These are phyloP conservation scores for Moesziomyces antarcticus DNA, from an alignment of 1,284 basidiomycete species.

Conservation along the genomic window DNA sequence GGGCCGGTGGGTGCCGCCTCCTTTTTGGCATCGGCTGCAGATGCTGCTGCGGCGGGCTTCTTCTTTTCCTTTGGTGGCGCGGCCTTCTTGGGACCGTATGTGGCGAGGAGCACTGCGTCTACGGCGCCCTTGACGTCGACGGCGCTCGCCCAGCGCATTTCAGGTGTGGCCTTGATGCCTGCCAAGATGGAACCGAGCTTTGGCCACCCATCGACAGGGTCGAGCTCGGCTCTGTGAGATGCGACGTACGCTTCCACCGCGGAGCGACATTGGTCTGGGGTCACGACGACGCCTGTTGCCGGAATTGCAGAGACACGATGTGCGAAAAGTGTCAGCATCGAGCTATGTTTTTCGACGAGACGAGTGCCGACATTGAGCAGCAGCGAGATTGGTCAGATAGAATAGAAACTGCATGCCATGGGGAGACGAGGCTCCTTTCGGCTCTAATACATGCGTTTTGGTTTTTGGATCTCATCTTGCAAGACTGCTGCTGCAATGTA, in stretches of 20 bases:
- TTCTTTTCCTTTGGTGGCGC: conserved; percentile 73
- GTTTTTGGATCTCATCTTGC: conserved; percentile 52
- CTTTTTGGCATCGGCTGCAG: conserved; percentile 35
- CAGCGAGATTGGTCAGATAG: conserved; percentile 24
- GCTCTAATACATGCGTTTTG: conserved; percentile 65
- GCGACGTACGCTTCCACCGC: conserved; percentile 76
- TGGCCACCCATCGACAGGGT: conserved; percentile 69
- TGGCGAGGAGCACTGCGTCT: conserved; percentile 79
- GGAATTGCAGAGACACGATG: not conserved
- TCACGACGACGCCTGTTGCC: conserved; percentile 81
- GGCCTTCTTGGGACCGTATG: conserved; percentile 75
- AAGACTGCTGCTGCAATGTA: conserved; percentile 6
- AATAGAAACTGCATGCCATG: conserved; percentile 52
- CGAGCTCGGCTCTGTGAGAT: conserved; percentile 59
- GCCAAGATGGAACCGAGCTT: conserved; percentile 61
- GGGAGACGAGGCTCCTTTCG: conserved; percentile 36
- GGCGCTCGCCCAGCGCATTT: conserved; percentile 83
- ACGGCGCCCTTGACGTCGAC: conserved; percentile 88
- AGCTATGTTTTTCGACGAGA: not conserved
- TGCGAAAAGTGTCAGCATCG: conserved; percentile 8
- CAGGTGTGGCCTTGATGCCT: conserved; percentile 53
- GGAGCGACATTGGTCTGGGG: conserved; percentile 76
- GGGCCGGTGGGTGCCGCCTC: conserved; percentile 27
- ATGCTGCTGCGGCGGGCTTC: conserved; percentile 35
- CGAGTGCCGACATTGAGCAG: conserved; percentile 2